Conservation (phyloP, 2,329 filamentous ascomycete genomes). For the Scytalidium sp. region DNA sequence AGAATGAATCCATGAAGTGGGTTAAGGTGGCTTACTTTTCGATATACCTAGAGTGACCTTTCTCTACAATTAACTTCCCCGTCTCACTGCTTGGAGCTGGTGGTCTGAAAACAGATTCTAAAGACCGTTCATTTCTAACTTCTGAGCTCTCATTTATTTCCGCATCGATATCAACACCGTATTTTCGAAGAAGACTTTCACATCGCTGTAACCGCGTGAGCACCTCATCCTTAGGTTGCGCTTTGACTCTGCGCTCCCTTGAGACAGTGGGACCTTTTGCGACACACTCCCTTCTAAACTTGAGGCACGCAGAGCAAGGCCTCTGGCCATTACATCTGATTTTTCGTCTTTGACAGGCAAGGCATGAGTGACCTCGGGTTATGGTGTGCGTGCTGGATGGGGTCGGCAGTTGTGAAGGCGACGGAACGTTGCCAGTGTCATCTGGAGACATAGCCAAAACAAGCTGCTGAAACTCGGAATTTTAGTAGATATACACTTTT, state of each 20-base stretch:
- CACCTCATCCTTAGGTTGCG: background rate
- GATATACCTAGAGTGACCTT: conserved; percentile 3
- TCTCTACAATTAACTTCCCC: background rate
- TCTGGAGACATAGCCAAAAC: background rate
- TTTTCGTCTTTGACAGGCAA: background rate
- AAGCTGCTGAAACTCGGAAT: background rate
- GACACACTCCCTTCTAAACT: background rate
- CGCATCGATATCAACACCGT: background rate
- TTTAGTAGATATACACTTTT: too few species aligned
- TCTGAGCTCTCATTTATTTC: background rate
- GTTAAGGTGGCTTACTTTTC: background rate
- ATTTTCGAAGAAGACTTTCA: background rate
- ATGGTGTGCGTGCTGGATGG: background rate
- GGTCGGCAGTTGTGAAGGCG: background rate
- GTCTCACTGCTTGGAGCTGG: background rate
- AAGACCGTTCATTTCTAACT: background rate
- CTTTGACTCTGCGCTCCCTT: background rate
- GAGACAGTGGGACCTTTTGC: background rate
- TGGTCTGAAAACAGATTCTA: background rate
- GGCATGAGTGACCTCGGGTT: background rate
- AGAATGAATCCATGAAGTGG: background rate
- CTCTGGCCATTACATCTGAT: background rate
- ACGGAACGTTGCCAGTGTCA: background rate
- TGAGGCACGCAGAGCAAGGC: background rate
- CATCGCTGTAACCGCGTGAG: background rate